Conservation (phyloP, 208 protist genomes). For the Angomonas ambiguus region DNA sequence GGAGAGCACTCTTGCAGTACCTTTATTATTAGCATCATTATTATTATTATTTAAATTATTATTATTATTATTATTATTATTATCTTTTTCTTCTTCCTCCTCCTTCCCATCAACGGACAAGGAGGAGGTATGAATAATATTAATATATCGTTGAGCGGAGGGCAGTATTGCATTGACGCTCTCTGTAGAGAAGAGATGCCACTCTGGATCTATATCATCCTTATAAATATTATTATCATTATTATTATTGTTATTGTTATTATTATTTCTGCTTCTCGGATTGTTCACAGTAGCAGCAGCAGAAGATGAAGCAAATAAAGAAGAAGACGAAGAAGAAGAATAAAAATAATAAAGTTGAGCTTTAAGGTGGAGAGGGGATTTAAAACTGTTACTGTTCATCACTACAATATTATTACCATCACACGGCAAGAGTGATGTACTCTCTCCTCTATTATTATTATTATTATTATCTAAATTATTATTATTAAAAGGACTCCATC, state of each 20-base stretch:
- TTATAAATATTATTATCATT: background rate
- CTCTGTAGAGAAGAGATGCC: background rate
- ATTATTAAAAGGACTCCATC: no score
- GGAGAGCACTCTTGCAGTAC: no score
- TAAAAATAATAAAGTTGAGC: background rate
- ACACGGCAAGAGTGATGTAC: no score
- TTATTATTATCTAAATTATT: background rate
- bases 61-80: conserved; percentile 4
- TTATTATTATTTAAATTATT: background rate
- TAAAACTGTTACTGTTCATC: background rate
- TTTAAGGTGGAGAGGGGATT: background rate
- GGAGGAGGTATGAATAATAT: background rate
- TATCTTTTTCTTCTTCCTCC: background rate
- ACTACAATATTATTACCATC: background rate
- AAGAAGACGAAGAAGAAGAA: no score
- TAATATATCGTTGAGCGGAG: background rate
- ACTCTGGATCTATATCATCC: background rate
- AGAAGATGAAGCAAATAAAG: no score
- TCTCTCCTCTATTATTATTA: no score
- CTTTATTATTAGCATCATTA: background rate
- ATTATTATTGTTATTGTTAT: background rate
- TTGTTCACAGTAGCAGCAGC: no score
- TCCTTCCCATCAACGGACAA: no score
- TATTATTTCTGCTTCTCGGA: background rate
- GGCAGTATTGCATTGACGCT: background rate